Conservation (phyloP, 1,139 yeast genomes). For the Geotrichum armillariae region DNA sequence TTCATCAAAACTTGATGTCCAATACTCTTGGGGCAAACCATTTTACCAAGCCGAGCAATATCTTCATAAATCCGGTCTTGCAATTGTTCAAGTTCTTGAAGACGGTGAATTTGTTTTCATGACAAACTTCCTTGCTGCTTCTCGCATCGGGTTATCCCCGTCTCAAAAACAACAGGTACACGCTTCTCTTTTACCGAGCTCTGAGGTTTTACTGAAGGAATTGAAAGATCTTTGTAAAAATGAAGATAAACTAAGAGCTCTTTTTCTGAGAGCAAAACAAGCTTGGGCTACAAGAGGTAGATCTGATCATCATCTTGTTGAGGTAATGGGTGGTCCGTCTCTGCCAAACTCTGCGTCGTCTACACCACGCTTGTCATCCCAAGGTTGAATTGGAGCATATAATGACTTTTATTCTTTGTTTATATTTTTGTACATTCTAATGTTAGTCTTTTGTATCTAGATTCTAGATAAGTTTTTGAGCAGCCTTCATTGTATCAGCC, state of each 20-base stretch:
- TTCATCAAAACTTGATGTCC: conserved; percentile 45
- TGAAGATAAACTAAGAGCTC: conserved; percentile 46
- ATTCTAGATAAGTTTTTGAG: conserved; percentile 60
- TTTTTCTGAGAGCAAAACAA: conserved; percentile 53
- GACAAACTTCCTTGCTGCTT: conserved; percentile 40
- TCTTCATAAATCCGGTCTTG: conserved; percentile 84
- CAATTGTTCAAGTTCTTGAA: conserved; percentile 82
- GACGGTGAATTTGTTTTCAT: conserved; percentile 73
- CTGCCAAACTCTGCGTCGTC: conserved; percentile 12
- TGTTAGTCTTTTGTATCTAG: not conserved
- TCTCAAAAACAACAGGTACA: not conserved
- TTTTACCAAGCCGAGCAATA: conserved; percentile 82
- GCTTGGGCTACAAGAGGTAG: conserved; percentile 22
- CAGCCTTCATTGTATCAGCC: conserved; percentile 88
- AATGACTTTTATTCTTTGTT: not conserved
- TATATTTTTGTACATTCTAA: not conserved
- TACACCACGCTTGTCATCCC: conserved; percentile 15
- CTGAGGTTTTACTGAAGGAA: conserved; percentile 9
- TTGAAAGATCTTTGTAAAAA: conserved; percentile 51
- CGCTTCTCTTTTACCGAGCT: not conserved
- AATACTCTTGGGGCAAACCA: conserved; percentile 92
- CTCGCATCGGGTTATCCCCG: conserved; percentile 27
- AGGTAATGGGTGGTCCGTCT: conserved; percentile 16
- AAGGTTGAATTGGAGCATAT: not conserved
- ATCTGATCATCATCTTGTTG: conserved; percentile 14